phyloP scores from a whole-genome alignment of 371 early-diverging fungal genomes.

The Saksenaea vasiformis region DNA sequence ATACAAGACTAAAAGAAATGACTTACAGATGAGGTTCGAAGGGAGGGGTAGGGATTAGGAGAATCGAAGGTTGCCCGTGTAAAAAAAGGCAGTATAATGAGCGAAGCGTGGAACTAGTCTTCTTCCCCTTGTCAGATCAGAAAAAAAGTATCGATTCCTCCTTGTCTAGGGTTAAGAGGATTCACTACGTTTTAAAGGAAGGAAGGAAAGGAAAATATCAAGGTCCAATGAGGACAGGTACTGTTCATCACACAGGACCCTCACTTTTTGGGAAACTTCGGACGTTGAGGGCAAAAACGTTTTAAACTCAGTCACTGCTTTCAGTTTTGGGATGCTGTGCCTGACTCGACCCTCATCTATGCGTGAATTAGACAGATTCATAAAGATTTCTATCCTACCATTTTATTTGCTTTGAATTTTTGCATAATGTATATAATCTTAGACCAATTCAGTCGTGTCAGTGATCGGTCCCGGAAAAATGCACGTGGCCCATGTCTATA shows the following conservation, averaged over 20 bases:
- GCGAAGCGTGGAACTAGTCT: not conserved
- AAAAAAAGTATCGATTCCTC: constrained; percentile 3
- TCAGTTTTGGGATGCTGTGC: not conserved
- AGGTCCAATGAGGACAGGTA: not conserved
- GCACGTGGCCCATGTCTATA: not conserved
- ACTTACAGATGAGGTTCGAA: not conserved
- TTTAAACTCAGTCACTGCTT: not conserved
- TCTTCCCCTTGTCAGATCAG: not conserved
- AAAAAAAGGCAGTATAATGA: not conserved
- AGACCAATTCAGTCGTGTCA: no score
- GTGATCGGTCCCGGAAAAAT: no score
- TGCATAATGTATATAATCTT: no score
- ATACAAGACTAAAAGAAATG: not conserved
- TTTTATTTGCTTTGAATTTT: no score
- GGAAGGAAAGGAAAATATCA: constrained; percentile 6
- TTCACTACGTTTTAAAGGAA: constrained; percentile 2
- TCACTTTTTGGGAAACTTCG: not conserved
- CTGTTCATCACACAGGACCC: not conserved
- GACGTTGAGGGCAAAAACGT: not conserved
- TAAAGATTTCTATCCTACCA: no score
- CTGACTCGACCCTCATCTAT: not conserved
- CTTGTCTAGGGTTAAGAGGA: not conserved
- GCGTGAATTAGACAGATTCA: not conserved
- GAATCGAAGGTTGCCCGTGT: constrained; percentile 4
- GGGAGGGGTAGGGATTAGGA: constrained; percentile 3